Conservation (phyloP, 169 alveolate species). For the Prorocentrum cordatum region DNA sequence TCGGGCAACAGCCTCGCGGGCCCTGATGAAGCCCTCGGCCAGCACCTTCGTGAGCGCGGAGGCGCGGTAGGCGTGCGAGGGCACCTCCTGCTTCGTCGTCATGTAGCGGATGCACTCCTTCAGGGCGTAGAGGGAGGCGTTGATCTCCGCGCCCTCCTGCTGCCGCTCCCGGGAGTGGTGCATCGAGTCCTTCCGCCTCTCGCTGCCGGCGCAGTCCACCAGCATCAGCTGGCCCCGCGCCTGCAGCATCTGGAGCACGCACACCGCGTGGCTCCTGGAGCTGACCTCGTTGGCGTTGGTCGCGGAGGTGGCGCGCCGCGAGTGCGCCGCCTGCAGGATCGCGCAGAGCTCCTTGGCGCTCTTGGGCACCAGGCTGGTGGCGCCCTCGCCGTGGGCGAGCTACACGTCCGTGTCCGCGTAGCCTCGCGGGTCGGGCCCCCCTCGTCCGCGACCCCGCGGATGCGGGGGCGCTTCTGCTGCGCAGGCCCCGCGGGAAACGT, state of each 20-base stretch:
- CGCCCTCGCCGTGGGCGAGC: no score
- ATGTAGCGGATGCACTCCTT: slow-evolving; percentile 69
- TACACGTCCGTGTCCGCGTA: no score
- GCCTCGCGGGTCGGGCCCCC: no score
- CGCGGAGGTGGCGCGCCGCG: slow-evolving; percentile 57
- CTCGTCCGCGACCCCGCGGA: no score
- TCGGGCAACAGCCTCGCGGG: no score
- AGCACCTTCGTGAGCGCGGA: slow-evolving; percentile 65
- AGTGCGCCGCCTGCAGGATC: slow-evolving; percentile 12
- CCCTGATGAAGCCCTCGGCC: slow-evolving; percentile 1
- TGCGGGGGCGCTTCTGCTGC: no score
- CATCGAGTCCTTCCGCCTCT: slow-evolving; percentile 59
- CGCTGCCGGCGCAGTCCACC: slow-evolving; percentile 72
- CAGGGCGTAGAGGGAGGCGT: slow-evolving; percentile 68
- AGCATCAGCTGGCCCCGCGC: slow-evolving; percentile 29
- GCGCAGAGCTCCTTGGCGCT: slow-evolving; percentile 11
- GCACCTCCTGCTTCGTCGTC: slow-evolving; percentile 21
- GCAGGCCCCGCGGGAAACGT: no score
- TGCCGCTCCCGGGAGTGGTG: slow-evolving; percentile 68
- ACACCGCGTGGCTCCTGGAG: slow-evolving; percentile 67
- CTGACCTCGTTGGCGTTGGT: slow-evolving; percentile 67
- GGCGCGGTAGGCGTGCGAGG: slow-evolving; percentile 46
- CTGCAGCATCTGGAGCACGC: slow-evolving; percentile 11
- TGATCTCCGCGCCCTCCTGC: slow-evolving; percentile 73
- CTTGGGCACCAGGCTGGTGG: no score